Conservation (phyloP, 2,329 filamentous ascomycete species). For the Talaromyces piceae region DNA sequence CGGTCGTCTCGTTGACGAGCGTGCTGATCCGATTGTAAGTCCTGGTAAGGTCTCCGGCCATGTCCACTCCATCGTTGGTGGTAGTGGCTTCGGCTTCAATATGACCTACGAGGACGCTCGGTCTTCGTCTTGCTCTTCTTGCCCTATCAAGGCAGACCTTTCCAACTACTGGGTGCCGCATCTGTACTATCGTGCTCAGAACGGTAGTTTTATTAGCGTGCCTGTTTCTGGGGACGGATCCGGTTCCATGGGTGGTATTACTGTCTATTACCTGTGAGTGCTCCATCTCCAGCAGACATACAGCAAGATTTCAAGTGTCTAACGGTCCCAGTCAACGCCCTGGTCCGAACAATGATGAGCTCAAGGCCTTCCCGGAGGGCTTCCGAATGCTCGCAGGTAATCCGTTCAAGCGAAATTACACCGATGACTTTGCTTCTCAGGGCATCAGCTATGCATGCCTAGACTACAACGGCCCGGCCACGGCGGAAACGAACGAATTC, state of each 20-base stretch:
- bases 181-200: conserved; percentile 67
- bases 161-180: conserved; percentile 80
- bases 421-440: conserved; percentile 58
- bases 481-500: conserved; percentile 49
- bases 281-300: not conserved
- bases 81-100: conserved; percentile 57
- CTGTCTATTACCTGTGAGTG: conserved; percentile 76
- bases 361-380: conserved; percentile 66
- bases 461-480: conserved; percentile 58
- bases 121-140: conserved; percentile 68
- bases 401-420: conserved; percentile 59
- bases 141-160: conserved; percentile 69
- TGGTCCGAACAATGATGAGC: conserved; percentile 51
- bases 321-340: conserved; percentile 8
- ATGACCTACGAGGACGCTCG: conserved; percentile 52
- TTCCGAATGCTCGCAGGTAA: conserved; percentile 81
- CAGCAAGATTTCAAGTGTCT: not conserved
- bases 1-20: conserved; percentile 59
- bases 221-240: conserved; percentile 23
- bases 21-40: conserved; percentile 70
- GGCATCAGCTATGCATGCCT: conserved; percentile 93
- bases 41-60: conserved; percentile 56
- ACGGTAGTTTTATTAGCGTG: conserved; percentile 62
- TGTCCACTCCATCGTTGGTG: conserved; percentile 68
- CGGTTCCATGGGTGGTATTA: conserved; percentile 69